Percentiles rank a stretch among this genome's conserved stretches.
Evolutionary conservation across 2,329 filamentous ascomycete genomes (phyloP).

Genomic region (Fusarium heterosporum): DNA sequence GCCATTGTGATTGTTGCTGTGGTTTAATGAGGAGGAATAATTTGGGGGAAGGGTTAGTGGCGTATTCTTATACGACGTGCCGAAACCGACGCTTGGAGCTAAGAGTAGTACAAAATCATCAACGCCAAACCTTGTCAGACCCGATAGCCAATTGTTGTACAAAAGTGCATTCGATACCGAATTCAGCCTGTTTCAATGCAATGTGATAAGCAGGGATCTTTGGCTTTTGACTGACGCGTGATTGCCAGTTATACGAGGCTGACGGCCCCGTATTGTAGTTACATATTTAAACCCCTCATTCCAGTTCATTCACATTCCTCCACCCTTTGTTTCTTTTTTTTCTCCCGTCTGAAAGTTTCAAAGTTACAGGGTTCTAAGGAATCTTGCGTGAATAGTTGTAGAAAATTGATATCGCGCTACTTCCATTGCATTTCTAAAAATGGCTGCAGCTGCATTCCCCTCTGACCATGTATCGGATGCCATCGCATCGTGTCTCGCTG

Average conservation of each 20-base stretch:
- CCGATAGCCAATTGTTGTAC: constrained; percentile 11
- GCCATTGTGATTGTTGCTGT: constrained; percentile 16
- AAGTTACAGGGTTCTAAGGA: background rate
- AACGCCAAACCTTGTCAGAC: constrained; percentile 26
- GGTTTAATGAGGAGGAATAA: background rate
- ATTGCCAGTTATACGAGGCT: constrained; percentile 12
- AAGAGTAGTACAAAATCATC: constrained; percentile 10
- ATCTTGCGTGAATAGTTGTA: background rate
- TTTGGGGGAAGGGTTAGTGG: constrained; percentile 19
- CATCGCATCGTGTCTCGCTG: constrained; percentile 37
- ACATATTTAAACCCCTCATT: constrained; percentile 38
- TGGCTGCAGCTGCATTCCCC: constrained; percentile 38
- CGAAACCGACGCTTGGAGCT: constrained; percentile 14
- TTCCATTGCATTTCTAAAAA: constrained; percentile 47
- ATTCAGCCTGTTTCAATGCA: constrained; percentile 9
- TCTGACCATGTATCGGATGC: constrained; percentile 15
- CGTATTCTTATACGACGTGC: constrained; percentile 29
- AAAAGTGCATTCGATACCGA: constrained; percentile 1
- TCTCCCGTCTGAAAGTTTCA: background rate
- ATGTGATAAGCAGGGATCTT: constrained; percentile 22
- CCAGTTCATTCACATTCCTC: constrained; percentile 8
- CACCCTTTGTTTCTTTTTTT: background rate
- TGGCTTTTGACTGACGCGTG: constrained; percentile 5
- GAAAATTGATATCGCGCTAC: constrained; percentile 1
- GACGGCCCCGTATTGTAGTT: background rate